Evolutionary conservation across 176 grass and related monocot species (phyloP).

Genomic region (Juncus inflexus): DNA sequence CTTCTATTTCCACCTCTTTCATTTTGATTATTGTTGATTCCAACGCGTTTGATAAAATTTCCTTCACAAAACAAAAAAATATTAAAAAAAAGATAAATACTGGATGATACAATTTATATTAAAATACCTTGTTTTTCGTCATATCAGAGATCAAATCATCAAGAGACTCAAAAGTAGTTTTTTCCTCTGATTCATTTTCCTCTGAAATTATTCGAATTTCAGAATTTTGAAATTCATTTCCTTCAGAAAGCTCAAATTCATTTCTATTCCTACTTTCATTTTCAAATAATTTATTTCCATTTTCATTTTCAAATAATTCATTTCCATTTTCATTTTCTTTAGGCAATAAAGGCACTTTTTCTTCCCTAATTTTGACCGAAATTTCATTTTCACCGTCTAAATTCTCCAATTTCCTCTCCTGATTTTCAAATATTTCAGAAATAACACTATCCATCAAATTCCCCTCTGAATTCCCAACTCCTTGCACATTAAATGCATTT

Average conservation of each 20-base stretch:
- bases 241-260: background rate
- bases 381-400: background rate
- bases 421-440: conserved; percentile 17
- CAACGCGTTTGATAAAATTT: conserved; percentile 44
- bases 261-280: background rate
- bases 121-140: conserved; percentile 46
- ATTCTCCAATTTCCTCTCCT: conserved; percentile 16
- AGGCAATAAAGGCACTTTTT: conserved; percentile 20
- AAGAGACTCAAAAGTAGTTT: conserved; percentile 21
- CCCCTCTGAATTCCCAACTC: conserved; percentile 10
- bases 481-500: conserved; percentile 23
- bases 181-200: background rate
- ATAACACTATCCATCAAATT: conserved; percentile 26
- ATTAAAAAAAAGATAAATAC: conserved; percentile 11
- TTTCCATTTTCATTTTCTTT: conserved; percentile 19
- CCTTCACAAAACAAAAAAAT: conserved; percentile 25
- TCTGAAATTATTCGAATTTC: conserved; percentile 22
- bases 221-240: background rate
- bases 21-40: conserved; percentile 40
- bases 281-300: background rate
- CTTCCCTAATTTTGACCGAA: conserved; percentile 22
- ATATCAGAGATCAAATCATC: conserved; percentile 39
- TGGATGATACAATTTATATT: background rate
- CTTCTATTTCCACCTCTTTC: conserved; percentile 53
- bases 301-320: background rate